These are phyloP conservation scores for Penicillium sp. DNA, from an alignment of 2,329 filamentous ascomycete genomes.

Conservation along the genomic window DNA sequence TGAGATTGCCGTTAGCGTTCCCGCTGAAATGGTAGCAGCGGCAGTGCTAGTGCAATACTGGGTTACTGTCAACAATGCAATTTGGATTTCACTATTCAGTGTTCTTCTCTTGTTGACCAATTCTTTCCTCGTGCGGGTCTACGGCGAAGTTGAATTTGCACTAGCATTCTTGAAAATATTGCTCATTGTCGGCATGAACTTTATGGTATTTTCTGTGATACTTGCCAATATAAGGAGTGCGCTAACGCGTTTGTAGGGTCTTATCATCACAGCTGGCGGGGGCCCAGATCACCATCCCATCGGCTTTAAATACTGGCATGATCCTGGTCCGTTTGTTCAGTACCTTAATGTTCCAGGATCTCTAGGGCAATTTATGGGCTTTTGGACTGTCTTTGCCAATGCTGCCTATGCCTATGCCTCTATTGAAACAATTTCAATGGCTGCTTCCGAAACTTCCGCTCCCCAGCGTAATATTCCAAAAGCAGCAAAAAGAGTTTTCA, in stretches of 20 bases:
- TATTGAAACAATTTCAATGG: slow-evolving; percentile 48
- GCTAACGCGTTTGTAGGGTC: slow-evolving; percentile 24
- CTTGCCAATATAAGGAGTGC: too few relatives aligned
- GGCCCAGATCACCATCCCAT: slow-evolving; percentile 20
- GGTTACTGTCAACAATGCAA: slow-evolving; percentile 49
- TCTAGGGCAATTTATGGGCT: slow-evolving; percentile 47
- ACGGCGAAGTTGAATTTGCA: slow-evolving; percentile 55
- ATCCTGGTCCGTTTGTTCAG: slow-evolving; percentile 45
- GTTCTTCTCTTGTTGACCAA: slow-evolving; percentile 32
- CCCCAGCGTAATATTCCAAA: slow-evolving; percentile 53
- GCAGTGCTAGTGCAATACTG: slow-evolving; percentile 31
- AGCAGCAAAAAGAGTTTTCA: slow-evolving; percentile 55
- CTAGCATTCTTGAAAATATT: slow-evolving; percentile 59
- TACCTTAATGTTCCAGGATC: slow-evolving; percentile 40
- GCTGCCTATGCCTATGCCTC: slow-evolving; percentile 34
- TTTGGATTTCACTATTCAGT: slow-evolving; percentile 43
- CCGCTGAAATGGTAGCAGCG: slow-evolving; percentile 30
- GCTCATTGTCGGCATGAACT: slow-evolving; percentile 61
- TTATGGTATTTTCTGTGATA: slow-evolving; percentile 43
- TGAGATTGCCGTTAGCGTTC: slow-evolving; percentile 30
- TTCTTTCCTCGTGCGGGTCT: slow-evolving; percentile 37
- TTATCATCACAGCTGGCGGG: slow-evolving; percentile 42
- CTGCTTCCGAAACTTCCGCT: slow-evolving; percentile 52
- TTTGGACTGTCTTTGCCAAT: slow-evolving; percentile 30
- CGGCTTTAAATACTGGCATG: slow-evolving; percentile 45